These are phyloP conservation scores for Zygosaccharomyces pseudobailii DNA, from an alignment of 1,139 yeast genomes.

Conservation along the genomic window DNA sequence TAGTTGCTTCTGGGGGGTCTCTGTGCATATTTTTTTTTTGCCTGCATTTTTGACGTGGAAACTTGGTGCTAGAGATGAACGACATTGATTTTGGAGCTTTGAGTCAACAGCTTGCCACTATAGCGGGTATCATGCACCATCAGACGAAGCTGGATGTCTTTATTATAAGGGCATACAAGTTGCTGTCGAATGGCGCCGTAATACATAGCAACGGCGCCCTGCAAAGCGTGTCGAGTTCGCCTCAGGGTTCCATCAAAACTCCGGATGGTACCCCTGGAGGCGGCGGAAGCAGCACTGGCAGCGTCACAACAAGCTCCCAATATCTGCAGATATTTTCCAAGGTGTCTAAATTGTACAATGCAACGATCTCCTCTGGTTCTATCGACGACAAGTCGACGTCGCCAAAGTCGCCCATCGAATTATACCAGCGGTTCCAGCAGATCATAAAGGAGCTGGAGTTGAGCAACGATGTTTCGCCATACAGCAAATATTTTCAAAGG, in stretches of 20 bases:
- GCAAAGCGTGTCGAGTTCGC: conserved; percentile 22
- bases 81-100: conserved; percentile 17
- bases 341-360: conserved; percentile 29
- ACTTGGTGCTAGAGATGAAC: conserved; percentile 10
- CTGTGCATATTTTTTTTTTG: not conserved
- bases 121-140: conserved; percentile 27
- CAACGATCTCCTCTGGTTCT: conserved; percentile 22
- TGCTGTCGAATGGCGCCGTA: conserved; percentile 26
- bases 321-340: conserved; percentile 22
- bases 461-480: conserved; percentile 31
- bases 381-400: conserved; percentile 30
- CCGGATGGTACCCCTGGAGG: conserved; percentile 18
- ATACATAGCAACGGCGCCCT: conserved; percentile 20
- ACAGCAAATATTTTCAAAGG: conserved; percentile 30
- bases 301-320: conserved; percentile 14
- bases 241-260: conserved; percentile 22
- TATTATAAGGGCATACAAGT: conserved; percentile 29
- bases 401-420: conserved; percentile 32
- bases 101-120: conserved; percentile 13
- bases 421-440: conserved; percentile 33
- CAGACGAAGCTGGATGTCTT: conserved; percentile 32
- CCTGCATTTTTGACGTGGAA: not conserved
- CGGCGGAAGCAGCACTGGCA: conserved; percentile 2
- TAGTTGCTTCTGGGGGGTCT: conserved; percentile 5
- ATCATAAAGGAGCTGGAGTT: conserved; percentile 31